A percentile compares a stretch with the other conserved stretches of the same genome.
phyloP scores from a whole-genome alignment of 2,329 filamentous ascomycete genomes.

The Aspergillus aculeatus region DNA sequence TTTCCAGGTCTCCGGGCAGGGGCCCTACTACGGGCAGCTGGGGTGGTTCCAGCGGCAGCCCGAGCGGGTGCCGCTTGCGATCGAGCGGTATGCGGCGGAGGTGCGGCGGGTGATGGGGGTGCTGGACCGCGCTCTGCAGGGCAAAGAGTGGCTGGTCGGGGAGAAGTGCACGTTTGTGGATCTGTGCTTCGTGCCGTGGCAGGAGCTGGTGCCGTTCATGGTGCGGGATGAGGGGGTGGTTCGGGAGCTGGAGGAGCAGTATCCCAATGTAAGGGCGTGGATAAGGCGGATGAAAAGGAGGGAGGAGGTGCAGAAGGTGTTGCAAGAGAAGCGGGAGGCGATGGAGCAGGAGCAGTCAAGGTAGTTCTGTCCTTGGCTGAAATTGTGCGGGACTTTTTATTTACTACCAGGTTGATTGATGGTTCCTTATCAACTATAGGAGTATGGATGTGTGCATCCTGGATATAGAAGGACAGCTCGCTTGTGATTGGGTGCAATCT shows the following conservation, averaged over 20 bases:
- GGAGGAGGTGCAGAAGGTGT: background rate
- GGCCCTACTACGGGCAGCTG: constrained; percentile 51
- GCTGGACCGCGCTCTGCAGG: background rate
- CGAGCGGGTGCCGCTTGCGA: constrained; percentile 44
- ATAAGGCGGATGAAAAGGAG: background rate
- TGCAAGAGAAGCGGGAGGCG: background rate
- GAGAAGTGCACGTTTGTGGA: constrained; percentile 4
- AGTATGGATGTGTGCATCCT: too few relatives aligned
- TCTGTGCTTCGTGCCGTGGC: constrained; percentile 2
- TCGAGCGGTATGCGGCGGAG: constrained; percentile 49
- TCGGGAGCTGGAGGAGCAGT: background rate
- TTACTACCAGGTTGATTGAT: too few relatives aligned
- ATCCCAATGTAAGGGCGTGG: background rate
- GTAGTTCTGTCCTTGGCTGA: too few relatives aligned
- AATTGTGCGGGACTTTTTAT: too few relatives aligned
- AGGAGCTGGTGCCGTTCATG: background rate
- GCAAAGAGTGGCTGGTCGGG: background rate
- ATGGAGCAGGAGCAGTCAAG: background rate
- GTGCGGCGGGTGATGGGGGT: constrained; percentile 19
- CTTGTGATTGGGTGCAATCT: too few relatives aligned
- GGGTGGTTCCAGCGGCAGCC: constrained; percentile 46
- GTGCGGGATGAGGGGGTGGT: background rate
- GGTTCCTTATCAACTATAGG: too few relatives aligned
- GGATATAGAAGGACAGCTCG: too few relatives aligned
- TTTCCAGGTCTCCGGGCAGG: constrained; percentile 49